Base-by-base conservation (phyloP, 805 yeast genomes). In the Millerago galiae region DNA sequence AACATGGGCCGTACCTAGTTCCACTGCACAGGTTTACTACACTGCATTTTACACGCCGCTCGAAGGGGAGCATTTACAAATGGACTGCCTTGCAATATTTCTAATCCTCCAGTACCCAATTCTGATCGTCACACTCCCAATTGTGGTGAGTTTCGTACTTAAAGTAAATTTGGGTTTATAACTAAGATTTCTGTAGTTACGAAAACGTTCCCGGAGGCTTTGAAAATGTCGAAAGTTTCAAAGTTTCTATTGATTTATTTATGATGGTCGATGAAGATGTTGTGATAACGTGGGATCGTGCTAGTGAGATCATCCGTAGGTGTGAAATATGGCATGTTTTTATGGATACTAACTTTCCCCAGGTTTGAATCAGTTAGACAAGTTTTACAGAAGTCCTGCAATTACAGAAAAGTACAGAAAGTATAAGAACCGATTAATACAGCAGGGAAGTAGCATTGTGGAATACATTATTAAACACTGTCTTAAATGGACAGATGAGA, bases 21-120 rank as follows among this genome's bases (percentile, higher is more conserved):
- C 96, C 0, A 91, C 97, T 0, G 73, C 93, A 0, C 81, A 88
- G 55, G 81, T 91, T 13, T 91, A 89, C 61, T 72, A 90, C 50
- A 90, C 98, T 2, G 91, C 96, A 3, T 80, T 87, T 55, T 86
- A 82, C 61, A 80, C 93, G 1, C 93, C 91, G 14, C 77, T 83
- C 7, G 70, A 66, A 4, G 71, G 70, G 4, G 63, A 65, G 2
- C 71, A 67, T 36, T 45, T 58, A 6, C 75, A 89, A 60, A 80
- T 91, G 81, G 95, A 91, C 59, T 84, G 95, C 58, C 70, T 88
- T 40, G 93, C 96, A 0, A 68, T 88, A 26, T 71, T 77, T 26
- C 70, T 90, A 49, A 75, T 91, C 56, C 70, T 74, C 15, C 96
- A 88, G 58, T 91, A 91, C 56, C 67, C 81, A 1, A 51, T 79